Conservation (phyloP, 352 stramenopile genomes). For the Phytophthora syringae region DNA sequence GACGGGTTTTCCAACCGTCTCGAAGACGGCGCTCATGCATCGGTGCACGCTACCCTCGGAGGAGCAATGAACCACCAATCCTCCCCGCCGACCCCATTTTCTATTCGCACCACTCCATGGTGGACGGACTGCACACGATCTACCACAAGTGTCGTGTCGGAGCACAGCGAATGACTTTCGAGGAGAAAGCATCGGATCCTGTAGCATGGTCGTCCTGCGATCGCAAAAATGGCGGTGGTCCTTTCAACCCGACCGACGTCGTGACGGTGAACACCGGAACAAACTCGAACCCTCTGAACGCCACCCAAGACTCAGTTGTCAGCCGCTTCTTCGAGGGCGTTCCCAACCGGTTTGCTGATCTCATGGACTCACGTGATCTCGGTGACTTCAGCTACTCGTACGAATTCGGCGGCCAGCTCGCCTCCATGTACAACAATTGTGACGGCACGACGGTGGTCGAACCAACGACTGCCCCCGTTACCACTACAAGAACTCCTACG, state of each 20-base stretch:
- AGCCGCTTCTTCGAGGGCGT: slow-evolving; percentile 35
- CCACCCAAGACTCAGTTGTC: slow-evolving; percentile 36
- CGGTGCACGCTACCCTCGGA: slow-evolving; percentile 47
- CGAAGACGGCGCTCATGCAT: slow-evolving; percentile 46
- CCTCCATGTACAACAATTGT: slow-evolving; percentile 39
- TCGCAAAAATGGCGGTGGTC: slow-evolving; percentile 14
- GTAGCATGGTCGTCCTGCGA: slow-evolving; percentile 47
- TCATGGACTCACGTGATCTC: slow-evolving; percentile 44
- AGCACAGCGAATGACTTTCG: slow-evolving; percentile 37
- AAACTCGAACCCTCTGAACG: slow-evolving; percentile 26
- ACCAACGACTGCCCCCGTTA: slow-evolving; percentile 2
- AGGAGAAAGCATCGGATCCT: slow-evolving; percentile 43
- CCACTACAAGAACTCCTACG: slow-evolving; percentile 11
- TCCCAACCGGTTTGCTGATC: slow-evolving; percentile 35
- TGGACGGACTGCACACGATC: slow-evolving; percentile 63
- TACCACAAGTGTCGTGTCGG: slow-evolving; percentile 68
- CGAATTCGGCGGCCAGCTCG: slow-evolving; percentile 40
- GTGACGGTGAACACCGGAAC: slow-evolving; percentile 41
- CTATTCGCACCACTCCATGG: slow-evolving; percentile 66
- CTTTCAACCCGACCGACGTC: slow-evolving; percentile 47
- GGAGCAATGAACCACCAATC: slow-evolving; percentile 41
- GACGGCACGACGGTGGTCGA: slow-evolving; percentile 17
- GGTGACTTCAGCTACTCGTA: slow-evolving; percentile 55
- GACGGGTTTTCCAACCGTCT: slow-evolving; percentile 37
- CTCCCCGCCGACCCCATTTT: slow-evolving; percentile 65